Evolutionary conservation across 371 early-diverging fungal species (phyloP), one percentile per base, ranked within the genome.

Genomic region (Thermomucor indicae-seudaticae): DNA sequence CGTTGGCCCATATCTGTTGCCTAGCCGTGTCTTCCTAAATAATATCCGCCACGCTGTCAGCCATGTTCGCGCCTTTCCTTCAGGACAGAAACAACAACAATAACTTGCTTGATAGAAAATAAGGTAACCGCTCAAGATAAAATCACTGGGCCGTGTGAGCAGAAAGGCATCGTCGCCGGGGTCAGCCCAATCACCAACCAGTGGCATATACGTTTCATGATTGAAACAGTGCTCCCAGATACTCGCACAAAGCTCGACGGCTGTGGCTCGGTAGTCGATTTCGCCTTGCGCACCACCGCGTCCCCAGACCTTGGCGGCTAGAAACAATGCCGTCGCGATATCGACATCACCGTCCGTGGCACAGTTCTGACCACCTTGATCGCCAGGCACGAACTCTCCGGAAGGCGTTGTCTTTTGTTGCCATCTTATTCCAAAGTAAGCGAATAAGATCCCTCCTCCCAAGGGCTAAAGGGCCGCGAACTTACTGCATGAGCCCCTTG

Each of bases 311-410:
- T 65, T 64, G 7, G 73, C 68, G 0, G 83, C 83, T 37, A 80
- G 60, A 53, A 83, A 80, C 25, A 83, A 55, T 0, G 80, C 70
- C 12, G 80, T 80, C 8, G 75, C 75, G 43, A 83, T 62, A 54
- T 83, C 83, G 17, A 79, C 76, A 44, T 80, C 81, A 3, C 84
- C 84, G n/a, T 83, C 84, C 0, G 80, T 80, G 2, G 81, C 79
- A 61, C 80, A 78, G 34, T 68, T 61, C 14, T 72, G 67, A n/a
- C 79, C 78, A 17, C 80, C 80, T 64, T 70, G 65, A 30, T 72
- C 71, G 27, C 71, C 75, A 43, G 72, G 69, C 7, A 72, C 58
- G 52, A 72, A 78, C 2, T 58, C 43, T 2, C 69, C 75, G 7
- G 47, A 31, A 20, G 32, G 53, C 7, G 48, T 49, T 19, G 43